Base-by-base conservation (phyloP, 1,284 basidiomycete species). In the Naganishia albida region DNA sequence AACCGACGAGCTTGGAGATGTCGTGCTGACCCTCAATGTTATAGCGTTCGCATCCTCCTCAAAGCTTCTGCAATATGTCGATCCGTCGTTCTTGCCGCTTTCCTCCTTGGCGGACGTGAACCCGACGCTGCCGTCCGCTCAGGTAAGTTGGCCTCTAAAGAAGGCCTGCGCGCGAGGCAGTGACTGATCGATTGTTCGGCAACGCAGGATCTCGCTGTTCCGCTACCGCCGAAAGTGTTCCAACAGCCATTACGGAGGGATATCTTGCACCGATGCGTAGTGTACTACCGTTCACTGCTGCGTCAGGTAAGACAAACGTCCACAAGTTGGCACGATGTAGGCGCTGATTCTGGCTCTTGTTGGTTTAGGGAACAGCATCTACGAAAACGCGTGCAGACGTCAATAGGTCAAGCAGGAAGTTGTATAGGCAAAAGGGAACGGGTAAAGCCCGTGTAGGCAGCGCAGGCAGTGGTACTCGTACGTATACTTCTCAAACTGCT, bases 301-400 rank as follows among this genome's bases (percentile, higher is more conserved):
- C 89, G 95, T 39, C 88, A 91, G 78, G 94, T 75, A 18, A 64
- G 71, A 68, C 51, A 16, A n/a, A 15, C 18, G 18, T 34, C 34
- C 51, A 10, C 7, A 18, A 13, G 16, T n/a, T n/a, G n/a, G n/a
- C n/a, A n/a, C n/a, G n/a, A n/a, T n/a, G n/a, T n/a, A n/a, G n/a
- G 28, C 34, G 49, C 49, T 28, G 16, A 46, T 12, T 25, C n/a
- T 44, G 7, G 25, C n/a, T 30, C 10, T 30, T 34, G 28, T 6
- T 42, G 38, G 18, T 43, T 83, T 70, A 74, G 72, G 78, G 77
- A 4, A 75, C 74, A 23, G 74, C 75, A 68, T 70, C 67, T 12
- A 97, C 93, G 30, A 97, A 97, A 81, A 92, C 88, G 42, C 88
- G 96, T 63, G 86, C 85, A 30, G 92, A 98, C 75, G 92, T 98